Percentiles rank a stretch among this genome's conserved stretches.
Evolutionary conservation across 495 filamentous ascomycete species (phyloP).

Genomic region (Penicillium robsamsonii): DNA sequence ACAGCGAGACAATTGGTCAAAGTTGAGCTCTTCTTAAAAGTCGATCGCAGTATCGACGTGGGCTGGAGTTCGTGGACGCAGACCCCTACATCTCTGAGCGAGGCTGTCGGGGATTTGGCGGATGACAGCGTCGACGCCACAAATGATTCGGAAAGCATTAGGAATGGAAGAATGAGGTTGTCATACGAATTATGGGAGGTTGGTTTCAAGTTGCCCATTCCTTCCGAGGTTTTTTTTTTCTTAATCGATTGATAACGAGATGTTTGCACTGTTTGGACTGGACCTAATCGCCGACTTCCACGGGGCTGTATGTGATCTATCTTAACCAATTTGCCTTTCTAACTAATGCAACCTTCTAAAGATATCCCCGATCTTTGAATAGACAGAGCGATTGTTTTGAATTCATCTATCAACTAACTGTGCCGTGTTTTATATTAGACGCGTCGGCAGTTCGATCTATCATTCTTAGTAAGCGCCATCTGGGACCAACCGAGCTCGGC

Average conservation of each 20-base stretch:
- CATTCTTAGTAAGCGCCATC: conserved; percentile 5
- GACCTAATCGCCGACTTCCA: not conserved
- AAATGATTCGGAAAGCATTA: conserved; percentile 81
- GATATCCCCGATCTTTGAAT: conserved; percentile 1
- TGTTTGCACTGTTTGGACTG: conserved; percentile 43
- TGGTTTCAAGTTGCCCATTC: conserved; percentile 12
- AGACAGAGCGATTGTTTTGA: conserved; percentile 1
- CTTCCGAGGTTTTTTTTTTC: conserved; percentile 35
- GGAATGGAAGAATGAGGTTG: conserved; percentile 24
- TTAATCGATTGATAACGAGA: conserved; percentile 32
- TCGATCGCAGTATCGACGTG: conserved; percentile 61
- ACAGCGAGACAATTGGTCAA: conserved; percentile 74
- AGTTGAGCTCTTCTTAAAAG: conserved; percentile 91
- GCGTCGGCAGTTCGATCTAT: not conserved
- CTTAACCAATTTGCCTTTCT: not conserved
- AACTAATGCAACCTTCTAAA: conserved; percentile 1
- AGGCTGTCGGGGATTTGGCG: conserved; percentile 60
- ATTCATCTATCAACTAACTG: not conserved
- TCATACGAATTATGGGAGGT: conserved; percentile 22
- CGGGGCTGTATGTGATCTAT: conserved; percentile 2
- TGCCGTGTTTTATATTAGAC: not conserved
- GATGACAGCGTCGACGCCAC: conserved; percentile 68
- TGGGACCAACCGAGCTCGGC: not conserved
- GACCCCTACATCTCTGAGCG: conserved; percentile 75
- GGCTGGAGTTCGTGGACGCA: conserved; percentile 82